phyloP scores from a whole-genome alignment of 306 rosid genomes.

The Citrullus mucosospermus region DNA sequence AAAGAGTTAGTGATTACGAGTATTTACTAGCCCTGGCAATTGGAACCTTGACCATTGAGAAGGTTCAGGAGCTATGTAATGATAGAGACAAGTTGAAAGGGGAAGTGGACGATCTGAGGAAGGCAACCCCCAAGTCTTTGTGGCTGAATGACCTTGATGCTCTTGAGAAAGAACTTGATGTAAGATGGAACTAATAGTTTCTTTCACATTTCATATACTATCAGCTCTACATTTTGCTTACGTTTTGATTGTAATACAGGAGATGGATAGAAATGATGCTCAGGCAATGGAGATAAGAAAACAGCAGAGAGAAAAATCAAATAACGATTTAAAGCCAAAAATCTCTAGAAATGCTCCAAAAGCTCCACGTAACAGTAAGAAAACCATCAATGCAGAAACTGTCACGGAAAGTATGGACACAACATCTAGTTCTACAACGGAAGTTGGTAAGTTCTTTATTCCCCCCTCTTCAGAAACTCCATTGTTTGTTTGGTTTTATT shows the following conservation, averaged over 20 bases:
- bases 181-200: constrained; percentile 11
- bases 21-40: constrained; percentile 68
- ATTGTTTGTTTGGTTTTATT: neutral
- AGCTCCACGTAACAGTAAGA: constrained; percentile 51
- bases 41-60: constrained; percentile 69
- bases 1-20: constrained; percentile 46
- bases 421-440: constrained; percentile 32
- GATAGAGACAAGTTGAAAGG: constrained; percentile 45
- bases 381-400: constrained; percentile 36
- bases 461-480: neutral
- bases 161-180: constrained; percentile 61
- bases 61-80: constrained; percentile 51
- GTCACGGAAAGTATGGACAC: constrained; percentile 24
- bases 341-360: constrained; percentile 36
- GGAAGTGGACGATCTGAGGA: constrained; percentile 49
- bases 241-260: constrained; percentile 28
- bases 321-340: constrained; percentile 18
- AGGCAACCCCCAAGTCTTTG: constrained; percentile 48
- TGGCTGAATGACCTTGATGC: constrained; percentile 74
- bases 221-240: neutral
- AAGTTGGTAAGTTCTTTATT: constrained; percentile 34
- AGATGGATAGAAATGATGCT: constrained; percentile 47
- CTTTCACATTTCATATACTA: neutral
- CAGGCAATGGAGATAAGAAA: constrained; percentile 38
- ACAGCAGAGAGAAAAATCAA: constrained; percentile 31